Conservation (phyloP, 176 grass and related monocot genomes). For the Luzula sylvatica region DNA sequence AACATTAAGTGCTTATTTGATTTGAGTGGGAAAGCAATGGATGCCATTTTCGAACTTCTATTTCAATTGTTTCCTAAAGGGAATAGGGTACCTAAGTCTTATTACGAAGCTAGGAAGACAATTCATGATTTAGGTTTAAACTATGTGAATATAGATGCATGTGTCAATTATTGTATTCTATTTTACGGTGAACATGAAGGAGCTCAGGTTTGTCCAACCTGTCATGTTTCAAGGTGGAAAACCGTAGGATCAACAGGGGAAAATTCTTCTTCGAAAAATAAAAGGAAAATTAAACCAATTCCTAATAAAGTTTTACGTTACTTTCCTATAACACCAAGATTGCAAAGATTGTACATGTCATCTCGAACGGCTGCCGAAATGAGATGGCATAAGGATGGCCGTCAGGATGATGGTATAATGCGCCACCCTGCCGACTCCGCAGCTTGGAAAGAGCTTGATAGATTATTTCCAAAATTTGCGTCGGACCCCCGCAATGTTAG, state of each 20-base stretch:
- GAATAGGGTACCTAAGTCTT: constrained; percentile 11
- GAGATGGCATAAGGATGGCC: constrained; percentile 12
- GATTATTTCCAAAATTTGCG: neutral
- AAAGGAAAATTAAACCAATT: neutral
- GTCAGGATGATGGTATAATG: constrained; percentile 5
- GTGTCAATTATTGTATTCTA: constrained; percentile 16
- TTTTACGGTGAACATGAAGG: constrained; percentile 1
- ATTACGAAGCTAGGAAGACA: constrained; percentile 16
- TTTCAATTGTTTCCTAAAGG: constrained; percentile 2
- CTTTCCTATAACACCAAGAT: constrained; percentile 20
- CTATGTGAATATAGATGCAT: constrained; percentile 30
- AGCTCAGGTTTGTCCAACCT: neutral
- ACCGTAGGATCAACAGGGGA: neutral
- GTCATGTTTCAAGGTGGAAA: constrained; percentile 1
- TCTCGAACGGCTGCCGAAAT: neutral
- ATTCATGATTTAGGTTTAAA: constrained; percentile 12
- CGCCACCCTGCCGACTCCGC: neutral
- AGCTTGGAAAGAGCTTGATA: constrained; percentile 2
- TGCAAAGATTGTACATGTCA: constrained; percentile 16
- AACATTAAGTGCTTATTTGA: too few species aligned
- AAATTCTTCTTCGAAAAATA: too few species aligned
- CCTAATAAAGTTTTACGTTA: constrained; percentile 11
- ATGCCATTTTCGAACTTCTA: too few species aligned
- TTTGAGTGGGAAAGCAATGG: too few species aligned
- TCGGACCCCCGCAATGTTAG: neutral